Evolutionary conservation across 768 basidiomycete species (phyloP).

Genomic region (Termitomyces sp.): DNA sequence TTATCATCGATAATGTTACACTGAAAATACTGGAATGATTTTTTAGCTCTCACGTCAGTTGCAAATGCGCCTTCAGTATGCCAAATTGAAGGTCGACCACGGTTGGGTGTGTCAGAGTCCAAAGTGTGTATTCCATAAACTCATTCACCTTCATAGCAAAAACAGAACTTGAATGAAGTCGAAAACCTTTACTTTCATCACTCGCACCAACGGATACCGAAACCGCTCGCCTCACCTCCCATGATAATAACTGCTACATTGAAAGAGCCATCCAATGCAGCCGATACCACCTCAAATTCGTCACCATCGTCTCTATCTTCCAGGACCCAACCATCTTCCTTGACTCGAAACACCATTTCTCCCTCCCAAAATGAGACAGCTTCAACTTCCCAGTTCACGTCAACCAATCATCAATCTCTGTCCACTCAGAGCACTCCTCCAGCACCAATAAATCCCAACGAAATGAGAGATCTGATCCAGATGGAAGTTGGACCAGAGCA

Average conservation of each 20-base stretch:
- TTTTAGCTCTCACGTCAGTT: conserved; percentile 64
- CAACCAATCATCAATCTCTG: background rate
- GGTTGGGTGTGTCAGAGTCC: conserved; percentile 56
- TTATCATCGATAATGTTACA: background rate
- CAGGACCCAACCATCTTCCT: conserved; percentile 12
- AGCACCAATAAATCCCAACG: background rate
- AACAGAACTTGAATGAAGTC: conserved; percentile 74
- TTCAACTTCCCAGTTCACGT: background rate
- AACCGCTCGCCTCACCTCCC: conserved; percentile 17
- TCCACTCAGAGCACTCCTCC: background rate
- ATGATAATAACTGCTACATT: conserved; percentile 18
- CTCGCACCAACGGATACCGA: conserved; percentile 43
- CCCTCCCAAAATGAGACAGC: background rate
- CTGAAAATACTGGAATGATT: background rate
- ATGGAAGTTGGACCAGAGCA: conserved; percentile 11
- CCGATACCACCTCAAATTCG: conserved; percentile 3
- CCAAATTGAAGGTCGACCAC: conserved; percentile 72
- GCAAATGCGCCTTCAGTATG: conserved; percentile 71
- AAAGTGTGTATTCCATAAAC: background rate
- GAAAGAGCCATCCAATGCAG: conserved; percentile 4
- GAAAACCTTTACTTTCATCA: conserved; percentile 80
- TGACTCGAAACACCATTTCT: conserved; percentile 8
- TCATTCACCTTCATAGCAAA: conserved; percentile 42
- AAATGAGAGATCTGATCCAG: conserved; percentile 7
- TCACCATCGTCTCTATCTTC: conserved; percentile 25